These are phyloP conservation scores for Nakazawaea pomicola DNA, from an alignment of 805 yeast species.

Conservation along the genomic window DNA sequence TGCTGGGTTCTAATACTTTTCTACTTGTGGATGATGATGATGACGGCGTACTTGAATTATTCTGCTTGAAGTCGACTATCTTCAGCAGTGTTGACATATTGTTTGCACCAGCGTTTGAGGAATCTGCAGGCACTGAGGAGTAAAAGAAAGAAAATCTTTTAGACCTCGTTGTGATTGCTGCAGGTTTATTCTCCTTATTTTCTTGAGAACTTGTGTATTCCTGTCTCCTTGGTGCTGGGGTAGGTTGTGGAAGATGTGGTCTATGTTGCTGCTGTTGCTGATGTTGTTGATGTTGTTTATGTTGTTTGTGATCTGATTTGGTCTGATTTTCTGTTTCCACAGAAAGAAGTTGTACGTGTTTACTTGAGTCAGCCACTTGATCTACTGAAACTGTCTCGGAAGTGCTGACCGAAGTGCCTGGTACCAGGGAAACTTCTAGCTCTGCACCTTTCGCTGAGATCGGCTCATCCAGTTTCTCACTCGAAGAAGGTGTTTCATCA, in stretches of 20 bases:
- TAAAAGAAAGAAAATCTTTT: conserved; percentile 14
- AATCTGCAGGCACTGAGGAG: not conserved
- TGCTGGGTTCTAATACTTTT: conserved; percentile 30
- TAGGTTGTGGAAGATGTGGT: no score
- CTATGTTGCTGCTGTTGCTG: no score
- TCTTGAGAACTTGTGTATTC: not conserved
- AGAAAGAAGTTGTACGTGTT: no score
- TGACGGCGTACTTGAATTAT: not conserved
- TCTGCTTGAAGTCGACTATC: conserved; percentile 1
- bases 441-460: conserved; percentile 4
- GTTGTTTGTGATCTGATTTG: not conserved
- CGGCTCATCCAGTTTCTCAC: conserved; percentile 4
- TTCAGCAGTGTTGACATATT: not conserved
- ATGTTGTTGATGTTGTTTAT: not conserved
- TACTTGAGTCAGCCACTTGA: no score
- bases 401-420: no score
- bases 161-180: not conserved
- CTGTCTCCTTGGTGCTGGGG: not conserved
- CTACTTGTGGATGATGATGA: conserved; percentile 14
- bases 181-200: conserved; percentile 7
- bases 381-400: no score
- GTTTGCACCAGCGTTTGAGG: conserved; percentile 3
- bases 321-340: not conserved
- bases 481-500: not conserved
- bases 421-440: no score